These are phyloP conservation scores for Persicaria maculosa DNA, from an alignment of 148 eudicot genomes.

Conservation along the genomic window DNA sequence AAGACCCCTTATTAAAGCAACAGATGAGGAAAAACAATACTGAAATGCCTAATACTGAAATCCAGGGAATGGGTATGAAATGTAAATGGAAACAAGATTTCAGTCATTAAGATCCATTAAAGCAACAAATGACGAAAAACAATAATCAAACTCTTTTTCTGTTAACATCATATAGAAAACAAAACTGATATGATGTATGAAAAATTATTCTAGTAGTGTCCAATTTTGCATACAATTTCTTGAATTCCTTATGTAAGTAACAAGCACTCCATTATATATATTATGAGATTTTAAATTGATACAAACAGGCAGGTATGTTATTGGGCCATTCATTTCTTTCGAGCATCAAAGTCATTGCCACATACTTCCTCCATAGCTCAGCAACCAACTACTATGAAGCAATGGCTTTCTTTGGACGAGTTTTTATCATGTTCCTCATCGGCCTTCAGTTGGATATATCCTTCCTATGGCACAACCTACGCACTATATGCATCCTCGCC, in stretches of 20 bases:
- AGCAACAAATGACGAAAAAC: no score
- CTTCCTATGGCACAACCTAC: slow-evolving; percentile 52
- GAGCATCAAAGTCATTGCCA: slow-evolving; percentile 23
- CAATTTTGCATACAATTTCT: not conserved
- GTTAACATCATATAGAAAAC: no score
- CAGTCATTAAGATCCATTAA: no score
- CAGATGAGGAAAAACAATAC: no score
- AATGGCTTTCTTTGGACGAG: slow-evolving; percentile 55
- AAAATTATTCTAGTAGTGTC: no score
- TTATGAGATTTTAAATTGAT: no score
- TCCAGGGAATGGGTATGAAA: no score
- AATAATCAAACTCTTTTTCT: no score
- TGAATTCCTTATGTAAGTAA: not conserved
- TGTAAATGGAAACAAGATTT: no score
- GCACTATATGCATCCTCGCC: slow-evolving; percentile 45
- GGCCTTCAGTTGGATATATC: slow-evolving; percentile 75
- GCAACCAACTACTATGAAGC: slow-evolving; percentile 66
- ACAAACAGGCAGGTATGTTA: slow-evolving; percentile 75
- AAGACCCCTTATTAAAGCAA: no score
- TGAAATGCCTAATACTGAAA: no score
- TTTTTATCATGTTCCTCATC: slow-evolving; percentile 65
- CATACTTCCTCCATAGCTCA: slow-evolving; percentile 42
- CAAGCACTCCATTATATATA: not conserved
- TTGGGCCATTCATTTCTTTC: slow-evolving; percentile 71
- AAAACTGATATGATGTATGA: no score